Base-by-base conservation (phyloP, 331 rosid species). In the Pyracantha coccinea region DNA sequence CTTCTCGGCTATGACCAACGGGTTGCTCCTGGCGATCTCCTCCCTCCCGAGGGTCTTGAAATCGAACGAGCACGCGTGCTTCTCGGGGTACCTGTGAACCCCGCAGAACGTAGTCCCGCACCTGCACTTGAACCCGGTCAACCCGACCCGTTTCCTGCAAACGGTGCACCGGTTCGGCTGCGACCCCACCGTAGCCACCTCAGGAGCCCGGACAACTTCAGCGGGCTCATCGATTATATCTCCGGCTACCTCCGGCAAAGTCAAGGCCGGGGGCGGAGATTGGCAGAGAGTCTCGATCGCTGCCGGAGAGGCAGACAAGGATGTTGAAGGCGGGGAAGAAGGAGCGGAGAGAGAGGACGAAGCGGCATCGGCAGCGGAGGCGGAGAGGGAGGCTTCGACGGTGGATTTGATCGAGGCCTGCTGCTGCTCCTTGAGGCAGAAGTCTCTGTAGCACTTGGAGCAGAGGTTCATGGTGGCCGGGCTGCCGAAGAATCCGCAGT, bases 401-500 rank as follows among this genome's bases (percentile, higher is more conserved):
- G 92, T 86, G 62, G 97, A 79, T 84, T 87, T 86, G 78, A 89
- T 83, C 21, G 92, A 80, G 73, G 89, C 91, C 31, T 86, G 78
- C 33, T 90, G 91, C 68, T 86, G 86, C 28, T 90, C 93, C 32
- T 85, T 85, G 58, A 85, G 78, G 41, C 75, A 79, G 21, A 84
- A 54, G 29, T 87, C 92, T 60, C 85, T 20, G 91, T 79, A 91
- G 82, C 97, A 91, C 75, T 91, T 87, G 73, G 97, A 86, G 71
- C 97, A 89, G 84, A 91, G 88, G 45, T 91, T 75, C 97, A 91
- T 91, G 75, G 95, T 91, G 68, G 92, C 85, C 3, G 97, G 71
- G 62, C 92, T 89, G 2, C 97, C 97, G 64, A 91, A 89, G 84
- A 91, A 91, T 55, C 97, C 97, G 78, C 97, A 91, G 82, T 87